phyloP scores from a whole-genome alignment of 441 rosid species.

The Jatropha multifida region DNA sequence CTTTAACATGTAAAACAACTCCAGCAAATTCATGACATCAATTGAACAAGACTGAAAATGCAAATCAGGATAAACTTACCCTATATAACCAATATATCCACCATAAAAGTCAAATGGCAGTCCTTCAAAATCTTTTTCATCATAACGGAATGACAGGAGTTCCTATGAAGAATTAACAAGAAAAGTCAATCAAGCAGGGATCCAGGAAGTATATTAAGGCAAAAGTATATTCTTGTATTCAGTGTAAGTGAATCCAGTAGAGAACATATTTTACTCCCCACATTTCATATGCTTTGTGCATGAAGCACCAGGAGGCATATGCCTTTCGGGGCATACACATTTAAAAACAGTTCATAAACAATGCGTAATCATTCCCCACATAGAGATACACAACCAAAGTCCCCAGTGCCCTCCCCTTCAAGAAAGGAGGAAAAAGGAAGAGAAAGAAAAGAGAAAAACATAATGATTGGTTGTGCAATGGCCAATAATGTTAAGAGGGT shows the following conservation, averaged over 20 bases:
- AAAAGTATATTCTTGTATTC: neutral
- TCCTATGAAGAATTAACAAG: conserved; percentile 47
- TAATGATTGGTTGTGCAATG: neutral
- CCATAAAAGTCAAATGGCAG: conserved; percentile 90
- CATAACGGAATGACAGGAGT: conserved; percentile 61
- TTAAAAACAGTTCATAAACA: neutral
- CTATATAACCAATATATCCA: conserved; percentile 92
- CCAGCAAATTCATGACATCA: conserved; percentile 4
- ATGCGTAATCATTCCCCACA: neutral
- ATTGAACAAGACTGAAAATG: neutral
- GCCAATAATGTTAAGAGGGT: neutral
- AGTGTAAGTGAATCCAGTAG: neutral
- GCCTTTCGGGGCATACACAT: neutral
- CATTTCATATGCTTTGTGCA: neutral
- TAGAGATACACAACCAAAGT: neutral
- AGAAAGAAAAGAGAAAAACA: neutral
- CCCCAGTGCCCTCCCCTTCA: neutral
- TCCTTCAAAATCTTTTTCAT: conserved; percentile 75
- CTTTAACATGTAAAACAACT: neutral
- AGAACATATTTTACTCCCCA: neutral
- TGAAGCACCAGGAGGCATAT: neutral
- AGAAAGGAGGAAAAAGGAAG: neutral
- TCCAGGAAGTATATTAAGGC: neutral
- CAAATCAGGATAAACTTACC: conserved; percentile 44
- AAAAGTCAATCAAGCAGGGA: conserved; percentile 8